These are phyloP conservation scores for Colletotrichum australisinense DNA, from an alignment of 2,329 filamentous ascomycete species.

Conservation along the genomic window DNA sequence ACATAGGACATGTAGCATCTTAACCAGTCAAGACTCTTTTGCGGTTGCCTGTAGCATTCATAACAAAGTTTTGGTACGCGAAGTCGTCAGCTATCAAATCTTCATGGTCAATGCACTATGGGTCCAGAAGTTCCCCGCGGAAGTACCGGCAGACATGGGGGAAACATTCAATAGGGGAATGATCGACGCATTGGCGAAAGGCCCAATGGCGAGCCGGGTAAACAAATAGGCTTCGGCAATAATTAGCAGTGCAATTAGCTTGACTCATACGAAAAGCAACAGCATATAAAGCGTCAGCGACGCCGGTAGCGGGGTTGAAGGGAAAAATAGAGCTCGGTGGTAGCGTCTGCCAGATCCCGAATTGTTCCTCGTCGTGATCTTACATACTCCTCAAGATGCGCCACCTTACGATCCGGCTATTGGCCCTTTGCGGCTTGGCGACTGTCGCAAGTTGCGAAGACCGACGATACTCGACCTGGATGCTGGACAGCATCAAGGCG, in stretches of 20 bases:
- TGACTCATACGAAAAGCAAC: not conserved
- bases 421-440: slow-evolving; percentile 6
- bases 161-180: not conserved
- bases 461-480: slow-evolving; percentile 36
- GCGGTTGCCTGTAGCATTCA: not conserved
- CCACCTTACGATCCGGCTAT: not conserved
- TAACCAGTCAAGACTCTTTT: not conserved
- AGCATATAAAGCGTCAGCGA: not conserved
- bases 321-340: not conserved
- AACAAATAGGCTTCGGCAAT: not conserved
- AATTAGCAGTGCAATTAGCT: not conserved
- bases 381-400: not conserved
- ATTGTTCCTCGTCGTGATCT: not conserved
- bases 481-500: slow-evolving; percentile 41
- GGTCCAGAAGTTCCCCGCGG: not conserved
- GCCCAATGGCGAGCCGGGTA: not conserved
- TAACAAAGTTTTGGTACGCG: not conserved
- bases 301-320: not conserved
- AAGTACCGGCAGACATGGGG: not conserved
- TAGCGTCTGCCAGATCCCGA: not conserved
- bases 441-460: not conserved
- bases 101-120: not conserved
- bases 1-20: not conserved
- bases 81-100: not conserved
- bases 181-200: not conserved